A percentile compares a stretch with the other conserved stretches of the same genome.
Conservation (phyloP, 1,139 yeast species). For the Komagataea norvegica region DNA sequence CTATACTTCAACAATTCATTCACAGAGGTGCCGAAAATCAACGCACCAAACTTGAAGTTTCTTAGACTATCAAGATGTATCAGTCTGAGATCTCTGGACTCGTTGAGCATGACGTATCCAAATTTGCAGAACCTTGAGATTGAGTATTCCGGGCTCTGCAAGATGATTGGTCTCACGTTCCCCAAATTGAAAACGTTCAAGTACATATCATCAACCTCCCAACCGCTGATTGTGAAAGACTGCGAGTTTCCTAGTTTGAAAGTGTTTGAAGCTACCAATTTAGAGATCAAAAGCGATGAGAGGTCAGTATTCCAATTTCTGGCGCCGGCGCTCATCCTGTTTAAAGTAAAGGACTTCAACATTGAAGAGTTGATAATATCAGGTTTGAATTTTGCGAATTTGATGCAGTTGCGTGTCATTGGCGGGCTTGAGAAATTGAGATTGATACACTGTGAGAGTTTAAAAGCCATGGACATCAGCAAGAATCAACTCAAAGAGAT, state of each 20-base stretch:
- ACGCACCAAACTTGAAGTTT: conserved; percentile 9
- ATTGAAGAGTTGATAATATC: conserved; percentile 5
- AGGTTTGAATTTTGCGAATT: not conserved
- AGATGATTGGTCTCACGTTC: conserved; percentile 6
- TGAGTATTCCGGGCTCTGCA: conserved; percentile 14
- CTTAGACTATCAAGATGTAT: conserved; percentile 13
- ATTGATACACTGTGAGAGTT: conserved; percentile 4
- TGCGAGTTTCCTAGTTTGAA: conserved; percentile 13
- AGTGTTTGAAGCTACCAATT: conserved; percentile 11
- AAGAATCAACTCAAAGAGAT: conserved; percentile 7
- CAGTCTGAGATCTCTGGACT: conserved; percentile 7
- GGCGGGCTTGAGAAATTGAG: conserved; percentile 12
- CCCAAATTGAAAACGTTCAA: conserved; percentile 4
- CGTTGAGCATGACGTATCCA: conserved; percentile 9
- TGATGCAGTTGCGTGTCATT: conserved; percentile 7
- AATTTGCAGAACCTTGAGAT: conserved; percentile 6
- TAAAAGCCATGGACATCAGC: conserved; percentile 11
- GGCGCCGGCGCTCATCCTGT: conserved; percentile 9
- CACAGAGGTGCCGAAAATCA: conserved; percentile 9
- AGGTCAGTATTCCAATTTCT: conserved; percentile 9
- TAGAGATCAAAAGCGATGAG: conserved; percentile 11
- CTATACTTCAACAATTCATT: conserved; percentile 13
- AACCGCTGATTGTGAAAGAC: conserved; percentile 10
- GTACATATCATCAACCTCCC: conserved; percentile 14
- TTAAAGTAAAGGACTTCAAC: conserved; percentile 10